Percentiles rank a stretch among this genome's conserved stretches.
Conservation (phyloP, 768 basidiomycete species). For the Boletales sp. region DNA sequence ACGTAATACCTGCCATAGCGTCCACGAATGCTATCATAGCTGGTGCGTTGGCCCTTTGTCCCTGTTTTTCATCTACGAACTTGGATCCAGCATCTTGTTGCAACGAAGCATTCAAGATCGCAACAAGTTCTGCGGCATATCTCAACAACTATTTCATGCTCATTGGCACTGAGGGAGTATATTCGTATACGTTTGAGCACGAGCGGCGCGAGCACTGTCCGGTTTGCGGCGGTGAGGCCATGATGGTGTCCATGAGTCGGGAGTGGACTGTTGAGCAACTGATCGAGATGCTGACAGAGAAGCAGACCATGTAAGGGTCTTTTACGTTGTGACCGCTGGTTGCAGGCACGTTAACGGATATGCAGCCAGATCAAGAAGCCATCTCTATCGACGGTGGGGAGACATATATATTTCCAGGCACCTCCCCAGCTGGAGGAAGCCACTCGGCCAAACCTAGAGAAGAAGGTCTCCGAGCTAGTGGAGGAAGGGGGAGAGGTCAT, state of each 20-base stretch:
- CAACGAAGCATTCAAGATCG: slow-evolving; percentile 99
- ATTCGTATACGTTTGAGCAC: slow-evolving; percentile 96
- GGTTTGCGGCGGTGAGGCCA: slow-evolving; percentile 90
- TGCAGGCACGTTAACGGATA: slow-evolving; percentile 1
- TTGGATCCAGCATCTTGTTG: slow-evolving; percentile 78
- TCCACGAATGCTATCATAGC: slow-evolving; percentile 98
- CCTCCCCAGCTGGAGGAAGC: slow-evolving; percentile 87
- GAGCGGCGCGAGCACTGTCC: slow-evolving; percentile 92
- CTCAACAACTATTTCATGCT: slow-evolving; percentile 99
- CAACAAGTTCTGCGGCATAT: slow-evolving; percentile 90
- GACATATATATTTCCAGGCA: slow-evolving; percentile 88
- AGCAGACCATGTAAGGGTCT: slow-evolving; percentile 79
- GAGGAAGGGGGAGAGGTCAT: slow-evolving; percentile 72
- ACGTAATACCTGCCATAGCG: slow-evolving; percentile 98
- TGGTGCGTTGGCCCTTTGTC: slow-evolving; percentile 42
- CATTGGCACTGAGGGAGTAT: slow-evolving; percentile 93
- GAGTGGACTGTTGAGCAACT: slow-evolving; percentile 82
- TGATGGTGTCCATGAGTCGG: slow-evolving; percentile 66
- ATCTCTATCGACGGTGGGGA: slow-evolving; percentile 73
- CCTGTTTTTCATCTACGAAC: slow-evolving; percentile 3
- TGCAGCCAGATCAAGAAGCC: slow-evolving; percentile 94
- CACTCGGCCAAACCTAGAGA: slow-evolving; percentile 88
- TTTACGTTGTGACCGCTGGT: neutral
- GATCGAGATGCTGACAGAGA: slow-evolving; percentile 84
- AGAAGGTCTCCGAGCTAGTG: slow-evolving; percentile 81